A percentile compares a stretch with the other conserved stretches of the same genome.
phyloP scores from a whole-genome alignment of 2,329 filamentous ascomycete genomes.

The Phyllosticta citrichinensis region DNA sequence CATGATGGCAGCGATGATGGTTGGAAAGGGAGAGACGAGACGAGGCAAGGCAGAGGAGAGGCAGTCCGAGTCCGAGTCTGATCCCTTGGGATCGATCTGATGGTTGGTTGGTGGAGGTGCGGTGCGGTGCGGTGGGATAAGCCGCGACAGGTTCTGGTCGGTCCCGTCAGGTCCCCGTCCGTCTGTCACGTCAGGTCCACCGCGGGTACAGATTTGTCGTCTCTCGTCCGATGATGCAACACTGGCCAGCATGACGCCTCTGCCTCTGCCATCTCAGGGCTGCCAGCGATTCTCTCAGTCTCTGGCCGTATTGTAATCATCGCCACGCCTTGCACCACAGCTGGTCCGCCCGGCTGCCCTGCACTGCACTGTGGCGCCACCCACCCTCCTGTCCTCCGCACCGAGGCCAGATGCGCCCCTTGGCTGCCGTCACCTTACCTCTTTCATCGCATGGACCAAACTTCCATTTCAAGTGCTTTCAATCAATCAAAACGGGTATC shows the following conservation, averaged over 20 bases:
- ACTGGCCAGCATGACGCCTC: background rate
- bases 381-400: background rate
- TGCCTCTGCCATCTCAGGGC: background rate
- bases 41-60: background rate
- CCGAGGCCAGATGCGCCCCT: background rate
- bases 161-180: background rate
- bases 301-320: background rate
- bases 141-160: background rate
- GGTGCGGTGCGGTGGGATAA: background rate
- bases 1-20: background rate
- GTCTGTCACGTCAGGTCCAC: background rate
- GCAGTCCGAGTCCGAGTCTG: background rate
- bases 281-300: background rate
- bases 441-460: background rate
- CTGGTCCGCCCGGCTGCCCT: background rate
- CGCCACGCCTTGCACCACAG: background rate
- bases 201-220: background rate
- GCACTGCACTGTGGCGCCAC: background rate
- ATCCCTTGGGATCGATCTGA: background rate
- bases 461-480: constrained; percentile 5
- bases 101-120: background rate
- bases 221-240: background rate
- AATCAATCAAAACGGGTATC: constrained; percentile 10
- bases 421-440: background rate
- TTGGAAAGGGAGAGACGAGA: background rate